phyloP scores from a whole-genome alignment of 2,329 filamentous ascomycete species.

The Dryadomyces quercus-mongolicae region DNA sequence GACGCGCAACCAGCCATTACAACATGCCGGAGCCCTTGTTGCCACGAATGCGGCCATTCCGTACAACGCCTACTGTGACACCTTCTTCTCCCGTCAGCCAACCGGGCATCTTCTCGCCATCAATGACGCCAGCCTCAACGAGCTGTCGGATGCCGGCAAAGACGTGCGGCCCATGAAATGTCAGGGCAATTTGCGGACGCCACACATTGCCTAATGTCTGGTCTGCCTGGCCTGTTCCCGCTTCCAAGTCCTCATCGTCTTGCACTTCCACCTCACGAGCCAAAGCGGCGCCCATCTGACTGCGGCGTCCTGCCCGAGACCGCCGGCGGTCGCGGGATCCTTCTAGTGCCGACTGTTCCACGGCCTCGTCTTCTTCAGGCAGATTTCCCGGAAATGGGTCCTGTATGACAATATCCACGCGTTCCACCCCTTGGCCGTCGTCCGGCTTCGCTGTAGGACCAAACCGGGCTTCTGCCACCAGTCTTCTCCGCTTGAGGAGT shows the following conservation, averaged over 20 bases:
- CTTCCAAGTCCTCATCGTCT: conserved; percentile 14
- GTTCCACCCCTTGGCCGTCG: conserved; percentile 51
- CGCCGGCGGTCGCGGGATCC: not conserved
- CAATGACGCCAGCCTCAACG: conserved; percentile 63
- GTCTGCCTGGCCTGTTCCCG: not conserved
- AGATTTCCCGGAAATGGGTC: conserved; percentile 36
- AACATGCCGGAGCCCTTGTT: conserved; percentile 41
- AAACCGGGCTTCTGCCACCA: conserved; percentile 58
- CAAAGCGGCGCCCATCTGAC: conserved; percentile 23
- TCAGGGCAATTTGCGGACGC: conserved; percentile 50
- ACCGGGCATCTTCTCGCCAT: conserved; percentile 68
- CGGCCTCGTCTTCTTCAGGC: conserved; percentile 4
- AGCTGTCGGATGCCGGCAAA: conserved; percentile 70
- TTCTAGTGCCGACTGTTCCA: not conserved
- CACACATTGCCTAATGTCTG: conserved; percentile 21
- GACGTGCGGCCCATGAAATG: conserved; percentile 64
- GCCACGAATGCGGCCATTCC: conserved; percentile 50
- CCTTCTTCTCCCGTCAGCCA: conserved; percentile 88
- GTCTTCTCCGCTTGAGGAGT: conserved; percentile 43
- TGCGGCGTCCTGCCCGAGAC: conserved; percentile 15
- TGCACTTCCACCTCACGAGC: conserved; percentile 20
- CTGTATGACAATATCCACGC: conserved; percentile 45
- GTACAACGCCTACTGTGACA: conserved; percentile 60
- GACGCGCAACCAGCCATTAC: not conserved
- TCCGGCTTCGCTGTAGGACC: conserved; percentile 43